These are phyloP conservation scores for Coprinellus micaceus DNA, from an alignment of 768 basidiomycete genomes.

Conservation along the genomic window DNA sequence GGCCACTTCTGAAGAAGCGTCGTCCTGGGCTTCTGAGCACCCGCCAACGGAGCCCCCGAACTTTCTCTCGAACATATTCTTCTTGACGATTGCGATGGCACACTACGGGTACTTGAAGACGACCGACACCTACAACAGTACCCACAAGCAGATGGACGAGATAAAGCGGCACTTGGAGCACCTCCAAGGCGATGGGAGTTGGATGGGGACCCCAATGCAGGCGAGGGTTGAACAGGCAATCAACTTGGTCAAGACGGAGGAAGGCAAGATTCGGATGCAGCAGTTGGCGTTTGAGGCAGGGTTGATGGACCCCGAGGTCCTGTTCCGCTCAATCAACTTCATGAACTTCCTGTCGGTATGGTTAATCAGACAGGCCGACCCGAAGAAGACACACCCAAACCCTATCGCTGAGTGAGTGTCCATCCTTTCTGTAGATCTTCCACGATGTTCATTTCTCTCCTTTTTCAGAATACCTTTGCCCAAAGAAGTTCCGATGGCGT, in stretches of 20 bases:
- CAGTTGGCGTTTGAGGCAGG: conserved; percentile 83
- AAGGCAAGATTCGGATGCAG: conserved; percentile 64
- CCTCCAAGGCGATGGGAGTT: conserved; percentile 65
- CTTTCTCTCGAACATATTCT: conserved; percentile 96
- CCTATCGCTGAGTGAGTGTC: conserved; percentile 56
- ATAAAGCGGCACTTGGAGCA: conserved; percentile 73
- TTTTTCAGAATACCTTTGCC: conserved; percentile 67
- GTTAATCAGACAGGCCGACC: conserved; percentile 89
- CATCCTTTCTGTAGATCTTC: background rate
- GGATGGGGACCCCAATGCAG: conserved; percentile 60
- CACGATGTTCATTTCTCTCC: too few relatives aligned
- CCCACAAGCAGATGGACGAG: conserved; percentile 73
- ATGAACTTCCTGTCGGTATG: conserved; percentile 90
- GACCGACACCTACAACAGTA: conserved; percentile 69
- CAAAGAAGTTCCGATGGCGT: conserved; percentile 76
- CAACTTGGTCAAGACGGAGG: conserved; percentile 76
- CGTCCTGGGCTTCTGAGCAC: conserved; percentile 61
- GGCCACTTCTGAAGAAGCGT: conserved; percentile 84
- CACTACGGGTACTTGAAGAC: conserved; percentile 88
- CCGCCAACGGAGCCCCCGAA: conserved; percentile 61
- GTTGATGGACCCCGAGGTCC: conserved; percentile 80
- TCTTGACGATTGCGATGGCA: conserved; percentile 78
- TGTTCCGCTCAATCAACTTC: conserved; percentile 76
- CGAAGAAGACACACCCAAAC: conserved; percentile 70
- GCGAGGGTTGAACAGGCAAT: conserved; percentile 76